Evolutionary conservation across 106 monocot species (phyloP).

Genomic region (Posidonia australis): DNA sequence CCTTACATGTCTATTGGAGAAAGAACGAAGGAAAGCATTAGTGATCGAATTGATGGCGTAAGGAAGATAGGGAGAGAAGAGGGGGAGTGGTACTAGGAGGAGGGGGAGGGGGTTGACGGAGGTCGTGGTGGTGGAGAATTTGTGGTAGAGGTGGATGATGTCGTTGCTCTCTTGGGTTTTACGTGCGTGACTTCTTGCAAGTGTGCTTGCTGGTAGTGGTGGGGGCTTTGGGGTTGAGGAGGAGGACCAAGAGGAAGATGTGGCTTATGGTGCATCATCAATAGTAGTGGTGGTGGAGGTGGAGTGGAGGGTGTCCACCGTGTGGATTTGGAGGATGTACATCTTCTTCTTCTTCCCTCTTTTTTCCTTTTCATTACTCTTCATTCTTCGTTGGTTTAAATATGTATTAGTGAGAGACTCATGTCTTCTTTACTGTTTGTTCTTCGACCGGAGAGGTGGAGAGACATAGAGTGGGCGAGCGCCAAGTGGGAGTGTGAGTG

Average conservation of each 20-base stretch:
- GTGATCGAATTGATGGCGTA: no score
- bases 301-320: neutral
- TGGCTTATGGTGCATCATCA: neutral
- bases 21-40: no score
- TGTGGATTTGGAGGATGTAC: slow-evolving; percentile 17
- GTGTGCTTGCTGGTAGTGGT: no score
- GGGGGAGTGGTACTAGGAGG: slow-evolving; percentile 27
- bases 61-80: neutral
- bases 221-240: neutral
- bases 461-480: no score
- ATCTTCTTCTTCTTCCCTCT: no score
- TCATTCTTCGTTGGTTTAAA: no score
- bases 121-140: slow-evolving; percentile 30
- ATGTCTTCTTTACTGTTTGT: no score
- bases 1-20: slow-evolving; percentile 29
- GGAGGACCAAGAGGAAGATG: slow-evolving; percentile 8
- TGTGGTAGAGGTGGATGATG: slow-evolving; percentile 10
- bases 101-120: slow-evolving; percentile 25
- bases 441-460: no score
- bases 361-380: neutral
- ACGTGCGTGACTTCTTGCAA: neutral
- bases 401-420: no score
- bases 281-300: neutral
- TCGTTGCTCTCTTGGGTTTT: neutral
- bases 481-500: no score